phyloP scores from a whole-genome alignment of 768 basidiomycete genomes.

The Serendipita sp. region DNA sequence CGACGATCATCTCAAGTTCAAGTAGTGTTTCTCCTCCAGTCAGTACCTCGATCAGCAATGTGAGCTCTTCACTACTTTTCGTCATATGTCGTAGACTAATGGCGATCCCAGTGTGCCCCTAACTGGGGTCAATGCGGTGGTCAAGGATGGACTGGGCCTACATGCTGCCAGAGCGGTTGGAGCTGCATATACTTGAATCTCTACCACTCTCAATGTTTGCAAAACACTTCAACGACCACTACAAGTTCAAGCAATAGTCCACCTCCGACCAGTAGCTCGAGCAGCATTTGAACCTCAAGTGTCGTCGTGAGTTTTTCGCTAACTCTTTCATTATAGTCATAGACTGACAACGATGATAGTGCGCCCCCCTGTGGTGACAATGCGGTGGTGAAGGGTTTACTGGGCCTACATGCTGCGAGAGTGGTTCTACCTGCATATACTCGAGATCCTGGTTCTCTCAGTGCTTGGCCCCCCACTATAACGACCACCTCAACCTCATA shows the following conservation, averaged over 20 bases:
- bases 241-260: not conserved
- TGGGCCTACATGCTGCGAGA: constrained; percentile 5
- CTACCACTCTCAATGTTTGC: not conserved
- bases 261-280: not conserved
- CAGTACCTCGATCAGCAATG: too few relatives aligned
- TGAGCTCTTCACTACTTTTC: too few relatives aligned
- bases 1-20: too few relatives aligned
- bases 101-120: too few relatives aligned
- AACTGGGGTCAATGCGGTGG: constrained; percentile 1
- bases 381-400: constrained; percentile 5
- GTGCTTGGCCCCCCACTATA: not conserved
- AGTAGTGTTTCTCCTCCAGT: too few relatives aligned
- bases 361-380: not conserved
- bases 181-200: constrained; percentile 4
- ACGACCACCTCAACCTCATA: too few relatives aligned
- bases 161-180: constrained; percentile 3
- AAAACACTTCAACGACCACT: not conserved
- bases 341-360: not conserved
- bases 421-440: not conserved
- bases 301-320: not conserved
- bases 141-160: not conserved
- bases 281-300: not conserved
- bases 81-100: not conserved
- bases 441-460: constrained; percentile 7
- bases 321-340: not conserved